Conservation (phyloP, 768 basidiomycete genomes). For the Termitomyces sp. region DNA sequence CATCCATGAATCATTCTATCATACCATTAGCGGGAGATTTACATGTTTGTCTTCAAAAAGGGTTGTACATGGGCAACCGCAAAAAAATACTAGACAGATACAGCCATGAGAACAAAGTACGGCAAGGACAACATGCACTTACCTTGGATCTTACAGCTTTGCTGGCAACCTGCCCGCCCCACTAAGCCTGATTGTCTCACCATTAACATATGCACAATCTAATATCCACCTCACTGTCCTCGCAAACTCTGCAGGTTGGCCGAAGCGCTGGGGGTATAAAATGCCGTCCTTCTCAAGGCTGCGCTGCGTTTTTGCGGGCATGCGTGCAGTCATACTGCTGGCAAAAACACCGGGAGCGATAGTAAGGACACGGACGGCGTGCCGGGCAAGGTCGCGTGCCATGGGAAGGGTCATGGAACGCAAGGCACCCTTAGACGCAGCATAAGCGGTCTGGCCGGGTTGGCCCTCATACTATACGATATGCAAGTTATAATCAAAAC, state of each 20-base stretch:
- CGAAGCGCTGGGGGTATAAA: slow-evolving; percentile 45
- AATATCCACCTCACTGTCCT: slow-evolving; percentile 48
- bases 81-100: not conserved
- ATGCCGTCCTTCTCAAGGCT: slow-evolving; percentile 31
- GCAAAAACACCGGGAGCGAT: slow-evolving; percentile 55
- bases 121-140: not conserved
- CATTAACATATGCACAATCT: slow-evolving; percentile 53
- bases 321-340: slow-evolving; percentile 12
- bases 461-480: slow-evolving; percentile 48
- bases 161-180: slow-evolving; percentile 22
- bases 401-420: slow-evolving; percentile 57
- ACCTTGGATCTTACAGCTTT: not conserved
- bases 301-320: not conserved
- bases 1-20: not conserved
- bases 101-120: not conserved
- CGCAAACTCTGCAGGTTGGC: slow-evolving; percentile 47
- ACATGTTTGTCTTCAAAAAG: not conserved
- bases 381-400: slow-evolving; percentile 52
- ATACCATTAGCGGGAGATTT: not conserved
- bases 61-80: not conserved
- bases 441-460: slow-evolving; percentile 53
- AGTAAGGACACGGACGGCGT: slow-evolving; percentile 50
- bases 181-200: slow-evolving; percentile 46
- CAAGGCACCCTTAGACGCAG: slow-evolving; percentile 54
- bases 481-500: not conserved